Percentiles rank a stretch among this genome's conserved stretches.
Evolutionary conservation across 1,139 yeast species (phyloP).

Genomic region (Nematodospora anomalae): DNA sequence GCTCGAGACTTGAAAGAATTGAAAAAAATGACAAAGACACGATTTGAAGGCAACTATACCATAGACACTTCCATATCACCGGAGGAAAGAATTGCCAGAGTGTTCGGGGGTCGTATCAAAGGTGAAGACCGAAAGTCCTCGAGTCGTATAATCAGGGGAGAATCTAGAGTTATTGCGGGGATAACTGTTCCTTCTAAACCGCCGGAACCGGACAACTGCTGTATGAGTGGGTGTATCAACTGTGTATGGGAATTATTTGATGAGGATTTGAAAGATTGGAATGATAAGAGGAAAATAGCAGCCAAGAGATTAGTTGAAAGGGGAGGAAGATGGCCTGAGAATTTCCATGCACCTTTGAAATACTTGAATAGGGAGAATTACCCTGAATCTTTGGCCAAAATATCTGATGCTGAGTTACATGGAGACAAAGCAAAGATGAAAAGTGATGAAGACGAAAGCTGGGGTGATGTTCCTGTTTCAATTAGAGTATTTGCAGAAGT

Average conservation of each 20-base stretch:
- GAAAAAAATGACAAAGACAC: conserved; percentile 22
- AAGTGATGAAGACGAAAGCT: conserved; percentile 36
- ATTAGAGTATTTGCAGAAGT: conserved; percentile 82
- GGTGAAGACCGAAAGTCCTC: conserved; percentile 55
- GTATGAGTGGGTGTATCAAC: conserved; percentile 95
- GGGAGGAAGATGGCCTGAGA: conserved; percentile 74
- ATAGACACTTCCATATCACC: conserved; percentile 35
- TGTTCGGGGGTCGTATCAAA: conserved; percentile 60
- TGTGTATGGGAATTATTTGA: conserved; percentile 95
- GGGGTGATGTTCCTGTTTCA: conserved; percentile 74
- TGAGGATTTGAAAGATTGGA: conserved; percentile 88
- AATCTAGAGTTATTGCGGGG: conserved; percentile 60
- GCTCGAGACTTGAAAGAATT: conserved; percentile 21
- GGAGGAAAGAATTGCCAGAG: conserved; percentile 49
- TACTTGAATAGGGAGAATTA: conserved; percentile 32
- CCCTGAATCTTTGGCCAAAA: conserved; percentile 26
- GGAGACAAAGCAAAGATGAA: conserved; percentile 14
- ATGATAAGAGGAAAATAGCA: conserved; percentile 57
- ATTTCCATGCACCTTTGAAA: conserved; percentile 69
- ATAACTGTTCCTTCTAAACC: conserved; percentile 78
- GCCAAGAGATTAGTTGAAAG: conserved; percentile 50
- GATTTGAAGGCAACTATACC: conserved; percentile 50
- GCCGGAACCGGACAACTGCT: conserved; percentile 89
- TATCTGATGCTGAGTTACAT: conserved; percentile 26
- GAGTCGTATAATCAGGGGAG: conserved; percentile 46